Evolutionary conservation across 139 green algal genomes (phyloP).

Genomic region (Auxenochlorella protothecoides): DNA sequence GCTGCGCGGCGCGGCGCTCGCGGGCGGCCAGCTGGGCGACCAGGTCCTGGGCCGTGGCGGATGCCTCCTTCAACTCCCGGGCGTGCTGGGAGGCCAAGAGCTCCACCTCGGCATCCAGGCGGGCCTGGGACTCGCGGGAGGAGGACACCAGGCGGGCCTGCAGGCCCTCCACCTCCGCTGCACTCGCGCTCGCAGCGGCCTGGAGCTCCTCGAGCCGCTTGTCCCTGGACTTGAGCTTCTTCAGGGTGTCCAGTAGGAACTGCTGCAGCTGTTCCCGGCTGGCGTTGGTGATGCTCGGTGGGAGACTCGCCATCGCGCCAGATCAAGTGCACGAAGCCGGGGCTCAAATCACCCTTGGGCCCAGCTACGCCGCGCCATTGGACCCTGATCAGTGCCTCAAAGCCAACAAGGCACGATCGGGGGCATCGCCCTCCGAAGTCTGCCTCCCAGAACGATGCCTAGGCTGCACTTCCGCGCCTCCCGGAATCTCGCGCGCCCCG

Average conservation of each 20-base stretch:
- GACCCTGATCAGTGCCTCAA: neutral
- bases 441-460: no score
- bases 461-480: no score
- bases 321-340: neutral
- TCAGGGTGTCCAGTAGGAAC: neutral
- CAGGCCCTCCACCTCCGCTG: neutral
- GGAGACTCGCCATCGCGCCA: neutral
- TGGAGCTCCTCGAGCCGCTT: neutral
- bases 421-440: no score
- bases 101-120: neutral
- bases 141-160: neutral
- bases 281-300: neutral
- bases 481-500: no score
- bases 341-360: no score
- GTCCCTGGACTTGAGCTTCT: neutral
- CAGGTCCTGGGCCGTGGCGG: neutral
- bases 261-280: neutral
- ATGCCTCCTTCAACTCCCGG: neutral
- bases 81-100: neutral
- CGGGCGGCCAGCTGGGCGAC: neutral
- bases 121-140: neutral
- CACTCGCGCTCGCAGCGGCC: neutral
- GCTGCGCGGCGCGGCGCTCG: conserved; percentile 3
- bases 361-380: no score
- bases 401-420: neutral